These are phyloP conservation scores for Saccharomyces hybrid DNA, from an alignment of 1,139 yeast species.

Conservation along the genomic window DNA sequence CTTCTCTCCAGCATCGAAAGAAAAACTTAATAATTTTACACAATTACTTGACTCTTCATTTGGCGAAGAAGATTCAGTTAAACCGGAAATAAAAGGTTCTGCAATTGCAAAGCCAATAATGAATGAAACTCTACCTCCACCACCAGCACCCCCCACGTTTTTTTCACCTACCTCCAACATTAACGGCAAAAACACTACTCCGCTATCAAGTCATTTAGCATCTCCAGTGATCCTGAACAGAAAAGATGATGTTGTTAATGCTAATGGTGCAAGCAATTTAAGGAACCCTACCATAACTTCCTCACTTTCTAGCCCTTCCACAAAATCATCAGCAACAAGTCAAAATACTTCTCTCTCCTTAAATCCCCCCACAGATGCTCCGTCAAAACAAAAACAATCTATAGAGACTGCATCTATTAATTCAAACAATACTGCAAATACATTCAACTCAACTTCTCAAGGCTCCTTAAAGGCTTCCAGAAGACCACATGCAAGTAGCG, in stretches of 20 bases:
- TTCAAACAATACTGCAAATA: not conserved
- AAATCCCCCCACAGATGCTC: not conserved
- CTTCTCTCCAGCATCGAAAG: slow-evolving; percentile 26
- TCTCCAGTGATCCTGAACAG: slow-evolving; percentile 20
- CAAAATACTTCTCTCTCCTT: not conserved
- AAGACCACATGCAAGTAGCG: slow-evolving; percentile 11
- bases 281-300: not conserved
- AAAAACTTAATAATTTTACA: slow-evolving; percentile 21
- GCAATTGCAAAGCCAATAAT: not conserved
- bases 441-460: slow-evolving; percentile 3
- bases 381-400: not conserved
- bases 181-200: slow-evolving; percentile 2
- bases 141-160: slow-evolving; percentile 12
- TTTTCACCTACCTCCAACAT: not conserved
- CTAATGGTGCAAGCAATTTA: not conserved
- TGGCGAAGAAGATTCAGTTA: slow-evolving; percentile 13
- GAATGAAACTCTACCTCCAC: slow-evolving; percentile 9
- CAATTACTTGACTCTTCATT: slow-evolving; percentile 24
- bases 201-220: slow-evolving; percentile 13
- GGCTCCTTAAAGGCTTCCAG: not conserved
- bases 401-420: not conserved
- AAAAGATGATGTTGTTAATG: slow-evolving; percentile 5
- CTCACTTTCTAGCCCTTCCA: not conserved
- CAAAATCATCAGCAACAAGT: not conserved
- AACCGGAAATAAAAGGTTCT: slow-evolving; percentile 2